Percentiles rank a stretch among this genome's conserved stretches.
phyloP scores from a whole-genome alignment of 257 asterid species.

The Fraxinus excelsior region DNA sequence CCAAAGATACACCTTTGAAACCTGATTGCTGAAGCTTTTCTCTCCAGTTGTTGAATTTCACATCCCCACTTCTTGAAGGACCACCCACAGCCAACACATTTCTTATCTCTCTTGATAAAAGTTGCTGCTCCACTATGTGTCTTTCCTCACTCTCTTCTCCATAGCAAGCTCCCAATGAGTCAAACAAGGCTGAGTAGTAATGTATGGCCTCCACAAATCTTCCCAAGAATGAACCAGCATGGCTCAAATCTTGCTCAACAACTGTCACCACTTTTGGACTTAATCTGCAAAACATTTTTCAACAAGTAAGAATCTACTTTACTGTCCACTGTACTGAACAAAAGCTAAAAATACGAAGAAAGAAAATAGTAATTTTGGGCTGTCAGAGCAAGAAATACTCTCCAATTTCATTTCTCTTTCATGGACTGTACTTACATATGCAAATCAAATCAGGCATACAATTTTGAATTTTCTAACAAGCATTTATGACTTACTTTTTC shows the following conservation, averaged over 20 bases:
- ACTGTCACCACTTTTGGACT: slow-evolving; percentile 94
- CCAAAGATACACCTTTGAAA: slow-evolving; percentile 74
- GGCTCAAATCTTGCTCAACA: slow-evolving; percentile 95
- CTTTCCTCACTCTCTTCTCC: slow-evolving; percentile 97
- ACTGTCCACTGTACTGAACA: background rate
- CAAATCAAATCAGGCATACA: background rate
- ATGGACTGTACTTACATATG: background rate
- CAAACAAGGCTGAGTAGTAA: slow-evolving; percentile 93
- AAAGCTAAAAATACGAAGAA: background rate
- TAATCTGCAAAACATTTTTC: slow-evolving; percentile 46
- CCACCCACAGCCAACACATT: slow-evolving; percentile 84
- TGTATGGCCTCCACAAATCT: slow-evolving; percentile 97
- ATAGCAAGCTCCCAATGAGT: slow-evolving; percentile 92
- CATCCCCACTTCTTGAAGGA: slow-evolving; percentile 70
- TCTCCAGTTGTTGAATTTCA: slow-evolving; percentile 90
- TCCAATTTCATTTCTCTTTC: background rate
- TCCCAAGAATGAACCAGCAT: slow-evolving; percentile 88
- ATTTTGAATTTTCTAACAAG: too few relatives aligned
- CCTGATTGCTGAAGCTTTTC: slow-evolving; percentile 91
- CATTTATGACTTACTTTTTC: background rate
- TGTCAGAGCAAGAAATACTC: background rate
- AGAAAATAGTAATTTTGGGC: background rate
- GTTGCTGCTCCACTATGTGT: slow-evolving; percentile 90
- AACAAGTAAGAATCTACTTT: background rate
- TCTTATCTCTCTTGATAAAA: slow-evolving; percentile 81